A percentile compares a stretch with the other conserved stretches of the same genome.
These are phyloP conservation scores for Nicotiana rustica DNA, from an alignment of 305 asterid species.

Conservation along the genomic window DNA sequence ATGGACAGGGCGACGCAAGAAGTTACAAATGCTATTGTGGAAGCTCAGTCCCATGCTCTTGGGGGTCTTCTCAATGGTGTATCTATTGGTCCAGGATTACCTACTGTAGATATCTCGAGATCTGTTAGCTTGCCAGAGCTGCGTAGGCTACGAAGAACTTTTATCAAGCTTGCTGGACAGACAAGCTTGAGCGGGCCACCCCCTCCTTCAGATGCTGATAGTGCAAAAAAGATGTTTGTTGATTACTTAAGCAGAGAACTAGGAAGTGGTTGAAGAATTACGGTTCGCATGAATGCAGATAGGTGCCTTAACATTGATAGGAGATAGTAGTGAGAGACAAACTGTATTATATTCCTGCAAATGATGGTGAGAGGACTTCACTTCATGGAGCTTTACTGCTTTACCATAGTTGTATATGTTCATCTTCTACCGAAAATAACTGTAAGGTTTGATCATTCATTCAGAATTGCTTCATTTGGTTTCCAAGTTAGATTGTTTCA, in stretches of 20 bases:
- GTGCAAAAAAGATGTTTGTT: constrained; percentile 93
- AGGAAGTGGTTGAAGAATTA: constrained; percentile 50
- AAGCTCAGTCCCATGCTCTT: constrained; percentile 79
- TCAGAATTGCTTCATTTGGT: not conserved
- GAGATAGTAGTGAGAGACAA: not conserved
- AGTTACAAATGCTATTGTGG: constrained; percentile 71
- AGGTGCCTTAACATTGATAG: not conserved
- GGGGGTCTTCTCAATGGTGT: constrained; percentile 74
- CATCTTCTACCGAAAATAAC: not conserved
- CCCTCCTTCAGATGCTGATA: constrained; percentile 85
- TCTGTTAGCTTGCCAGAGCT: constrained; percentile 88
- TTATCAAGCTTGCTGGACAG: constrained; percentile 85
- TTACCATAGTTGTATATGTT: not conserved
- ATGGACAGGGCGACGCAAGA: constrained; percentile 94
- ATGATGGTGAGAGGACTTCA: not conserved
- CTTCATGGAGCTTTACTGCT: not conserved
- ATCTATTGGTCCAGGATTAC: constrained; percentile 71
- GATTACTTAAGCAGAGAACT: constrained; percentile 90
- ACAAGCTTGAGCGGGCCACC: constrained; percentile 95
- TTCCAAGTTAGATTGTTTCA: not conserved
- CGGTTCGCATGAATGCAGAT: not conserved
- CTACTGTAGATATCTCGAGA: constrained; percentile 67
- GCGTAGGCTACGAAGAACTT: constrained; percentile 82
- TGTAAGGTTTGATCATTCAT: not conserved
- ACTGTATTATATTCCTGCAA: not conserved